These are phyloP conservation scores for Nakazawaea peltata DNA, from an alignment of 805 yeast genomes.

Conservation along the genomic window DNA sequence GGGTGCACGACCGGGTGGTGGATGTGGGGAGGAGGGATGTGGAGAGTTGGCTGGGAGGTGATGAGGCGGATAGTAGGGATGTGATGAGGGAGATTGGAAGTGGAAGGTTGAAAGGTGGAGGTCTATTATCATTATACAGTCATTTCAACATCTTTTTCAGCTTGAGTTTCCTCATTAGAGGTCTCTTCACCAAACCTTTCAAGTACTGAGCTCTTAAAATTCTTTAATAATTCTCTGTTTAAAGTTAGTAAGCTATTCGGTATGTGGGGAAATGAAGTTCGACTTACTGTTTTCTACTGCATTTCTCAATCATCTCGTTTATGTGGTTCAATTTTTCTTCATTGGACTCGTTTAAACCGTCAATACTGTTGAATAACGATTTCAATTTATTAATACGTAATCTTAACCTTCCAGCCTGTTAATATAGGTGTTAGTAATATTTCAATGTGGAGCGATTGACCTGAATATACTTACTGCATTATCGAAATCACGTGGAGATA, in stretches of 20 bases:
- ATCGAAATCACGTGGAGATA: conserved; percentile 34
- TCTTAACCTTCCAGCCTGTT: conserved; percentile 35
- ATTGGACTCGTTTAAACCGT: conserved; percentile 35
- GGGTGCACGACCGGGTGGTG: background rate
- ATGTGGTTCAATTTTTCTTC: conserved; percentile 26
- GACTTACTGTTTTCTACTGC: conserved; percentile 18
- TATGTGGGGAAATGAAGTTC: too few relatives aligned
- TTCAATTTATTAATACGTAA: conserved; percentile 29
- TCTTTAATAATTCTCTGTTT: conserved; percentile 3
- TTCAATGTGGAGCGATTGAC: background rate
- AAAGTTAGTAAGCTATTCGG: conserved; percentile 8
- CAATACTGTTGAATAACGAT: conserved; percentile 29
- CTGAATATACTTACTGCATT: conserved; percentile 22
- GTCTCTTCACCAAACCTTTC: conserved; percentile 1
- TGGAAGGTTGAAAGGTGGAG: too few relatives aligned
- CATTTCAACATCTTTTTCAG: conserved; percentile 3
- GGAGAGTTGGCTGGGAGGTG: background rate
- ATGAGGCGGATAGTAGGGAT: background rate
- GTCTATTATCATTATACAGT: too few relatives aligned
- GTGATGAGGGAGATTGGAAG: background rate
- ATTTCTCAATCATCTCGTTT: conserved; percentile 24
- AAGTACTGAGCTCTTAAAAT: conserved; percentile 2
- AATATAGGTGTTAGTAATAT: conserved; percentile 1
- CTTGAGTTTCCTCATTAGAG: too few relatives aligned
- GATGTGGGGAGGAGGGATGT: background rate